Conservation (phyloP, 2,329 filamentous ascomycete species). For the Didymella glomerata region DNA sequence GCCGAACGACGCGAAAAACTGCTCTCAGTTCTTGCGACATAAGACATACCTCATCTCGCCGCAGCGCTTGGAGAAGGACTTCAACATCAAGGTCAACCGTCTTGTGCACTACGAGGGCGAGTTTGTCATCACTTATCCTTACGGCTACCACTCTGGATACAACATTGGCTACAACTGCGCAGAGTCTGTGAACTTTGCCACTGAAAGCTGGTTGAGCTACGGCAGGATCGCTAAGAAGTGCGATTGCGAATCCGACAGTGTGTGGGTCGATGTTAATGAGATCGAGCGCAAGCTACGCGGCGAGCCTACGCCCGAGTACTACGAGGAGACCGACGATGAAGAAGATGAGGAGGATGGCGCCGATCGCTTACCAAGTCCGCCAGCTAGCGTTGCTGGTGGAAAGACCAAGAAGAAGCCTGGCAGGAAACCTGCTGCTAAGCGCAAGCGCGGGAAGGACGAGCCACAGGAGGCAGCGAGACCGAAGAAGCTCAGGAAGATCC, state of each 20-base stretch:
- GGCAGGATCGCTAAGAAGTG: conserved; percentile 96
- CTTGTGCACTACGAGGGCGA: conserved; percentile 95
- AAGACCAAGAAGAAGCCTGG: conserved; percentile 74
- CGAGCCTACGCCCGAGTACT: conserved; percentile 80
- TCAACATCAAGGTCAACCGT: conserved; percentile 95
- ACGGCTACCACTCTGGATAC: conserved; percentile 97
- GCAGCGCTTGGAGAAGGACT: conserved; percentile 83
- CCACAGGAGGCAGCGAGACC: conserved; percentile 60
- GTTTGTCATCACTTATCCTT: conserved; percentile 98
- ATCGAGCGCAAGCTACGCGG: conserved; percentile 94
- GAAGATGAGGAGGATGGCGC: conserved; percentile 66
- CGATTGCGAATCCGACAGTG: conserved; percentile 95
- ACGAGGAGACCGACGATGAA: conserved; percentile 77
- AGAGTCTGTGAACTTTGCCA: conserved; percentile 97
- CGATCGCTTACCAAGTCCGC: conserved; percentile 76
- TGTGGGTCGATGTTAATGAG: conserved; percentile 97
- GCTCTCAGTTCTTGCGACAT: conserved; percentile 94
- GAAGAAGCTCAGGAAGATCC: conserved; percentile 76
- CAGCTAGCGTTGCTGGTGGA: conserved; percentile 74
- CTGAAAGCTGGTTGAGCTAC: conserved; percentile 94
- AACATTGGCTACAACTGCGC: conserved; percentile 99
- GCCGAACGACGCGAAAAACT: conserved; percentile 94
- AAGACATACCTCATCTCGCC: conserved; percentile 98
- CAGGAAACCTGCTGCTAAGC: conserved; percentile 73
- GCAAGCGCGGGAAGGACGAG: conserved; percentile 57